Evolutionary conservation across 345 rosid species (phyloP).

Genomic region (Populus tremula): DNA sequence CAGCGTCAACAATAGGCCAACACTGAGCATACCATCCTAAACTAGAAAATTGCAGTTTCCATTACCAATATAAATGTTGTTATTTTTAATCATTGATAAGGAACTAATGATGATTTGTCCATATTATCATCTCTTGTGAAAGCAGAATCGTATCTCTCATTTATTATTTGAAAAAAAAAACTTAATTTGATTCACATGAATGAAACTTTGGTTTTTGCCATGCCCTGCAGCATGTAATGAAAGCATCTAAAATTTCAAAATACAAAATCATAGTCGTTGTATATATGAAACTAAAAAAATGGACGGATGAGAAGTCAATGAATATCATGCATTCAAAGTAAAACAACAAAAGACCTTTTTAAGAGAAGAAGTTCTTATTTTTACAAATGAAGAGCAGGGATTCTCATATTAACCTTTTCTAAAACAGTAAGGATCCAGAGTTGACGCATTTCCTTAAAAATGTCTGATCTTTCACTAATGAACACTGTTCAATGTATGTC

Average conservation of each 20-base stretch:
- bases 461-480: not conserved
- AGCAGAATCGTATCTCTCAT: too few species aligned
- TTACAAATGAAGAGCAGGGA: not conserved
- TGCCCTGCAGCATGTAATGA: not conserved
- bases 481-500: not conserved
- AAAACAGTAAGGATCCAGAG: not conserved
- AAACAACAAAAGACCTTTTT: not conserved
- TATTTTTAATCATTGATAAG: too few species aligned
- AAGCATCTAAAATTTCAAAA: not conserved
- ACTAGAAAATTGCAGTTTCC: too few species aligned
- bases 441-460: too few species aligned
- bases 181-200: too few species aligned
- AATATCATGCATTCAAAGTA: not conserved
- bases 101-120: too few species aligned
- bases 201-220: not conserved
- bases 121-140: too few species aligned
- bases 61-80: too few species aligned
- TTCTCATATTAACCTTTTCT: not conserved
- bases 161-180: too few species aligned
- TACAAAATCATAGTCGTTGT: not conserved
- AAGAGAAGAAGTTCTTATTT: too few species aligned
- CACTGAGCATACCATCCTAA: too few species aligned
- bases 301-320: not conserved
- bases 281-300: not conserved
- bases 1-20: too few species aligned